phyloP scores from a whole-genome alignment of 2,329 filamentous ascomycete species.

The Tolypocladium inflatum region DNA sequence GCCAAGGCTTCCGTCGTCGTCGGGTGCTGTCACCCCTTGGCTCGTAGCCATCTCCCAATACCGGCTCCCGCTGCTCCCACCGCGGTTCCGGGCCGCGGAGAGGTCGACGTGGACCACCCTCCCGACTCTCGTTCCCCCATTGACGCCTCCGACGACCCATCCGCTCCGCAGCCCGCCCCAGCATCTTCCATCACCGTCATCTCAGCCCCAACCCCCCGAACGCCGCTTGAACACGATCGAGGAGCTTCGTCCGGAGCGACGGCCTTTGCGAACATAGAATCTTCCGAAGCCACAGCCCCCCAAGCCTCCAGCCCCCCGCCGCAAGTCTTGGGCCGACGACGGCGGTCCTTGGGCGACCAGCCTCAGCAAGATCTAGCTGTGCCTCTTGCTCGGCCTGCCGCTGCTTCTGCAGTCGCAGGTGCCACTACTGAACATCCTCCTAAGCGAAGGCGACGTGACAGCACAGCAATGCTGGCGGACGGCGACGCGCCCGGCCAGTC shows the following conservation, averaged over 20 bases:
- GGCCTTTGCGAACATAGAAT: slow-evolving; percentile 30
- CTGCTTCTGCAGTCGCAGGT: slow-evolving; percentile 6
- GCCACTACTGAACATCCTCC: slow-evolving; percentile 13
- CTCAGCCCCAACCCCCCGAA: slow-evolving; percentile 27
- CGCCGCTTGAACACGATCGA: slow-evolving; percentile 12
- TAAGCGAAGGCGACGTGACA: slow-evolving; percentile 48
- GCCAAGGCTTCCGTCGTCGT: not conserved
- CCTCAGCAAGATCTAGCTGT: slow-evolving; percentile 18
- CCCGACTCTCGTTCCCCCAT: slow-evolving; percentile 22
- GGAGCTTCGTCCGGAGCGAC: slow-evolving; percentile 15
- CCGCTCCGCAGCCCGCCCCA: slow-evolving; percentile 43
- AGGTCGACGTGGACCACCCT: slow-evolving; percentile 31
- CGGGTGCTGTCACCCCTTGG: slow-evolving; percentile 11
- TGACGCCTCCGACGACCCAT: slow-evolving; percentile 52
- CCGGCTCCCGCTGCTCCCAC: slow-evolving; percentile 10
- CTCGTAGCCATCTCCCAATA: slow-evolving; percentile 12
- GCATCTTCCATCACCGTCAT: slow-evolving; percentile 35
- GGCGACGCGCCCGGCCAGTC: slow-evolving; percentile 38
- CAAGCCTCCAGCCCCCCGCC: slow-evolving; percentile 16
- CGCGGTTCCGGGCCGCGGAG: slow-evolving; percentile 30
- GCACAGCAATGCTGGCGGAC: slow-evolving; percentile 53
- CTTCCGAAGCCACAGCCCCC: slow-evolving; percentile 19
- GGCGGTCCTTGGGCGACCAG: slow-evolving; percentile 34
- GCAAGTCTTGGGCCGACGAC: slow-evolving; percentile 45
- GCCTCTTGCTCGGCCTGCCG: slow-evolving; percentile 11